These are phyloP conservation scores for Cavenderia fasciculata DNA, from an alignment of 78 protist genomes.

Conservation along the genomic window DNA sequence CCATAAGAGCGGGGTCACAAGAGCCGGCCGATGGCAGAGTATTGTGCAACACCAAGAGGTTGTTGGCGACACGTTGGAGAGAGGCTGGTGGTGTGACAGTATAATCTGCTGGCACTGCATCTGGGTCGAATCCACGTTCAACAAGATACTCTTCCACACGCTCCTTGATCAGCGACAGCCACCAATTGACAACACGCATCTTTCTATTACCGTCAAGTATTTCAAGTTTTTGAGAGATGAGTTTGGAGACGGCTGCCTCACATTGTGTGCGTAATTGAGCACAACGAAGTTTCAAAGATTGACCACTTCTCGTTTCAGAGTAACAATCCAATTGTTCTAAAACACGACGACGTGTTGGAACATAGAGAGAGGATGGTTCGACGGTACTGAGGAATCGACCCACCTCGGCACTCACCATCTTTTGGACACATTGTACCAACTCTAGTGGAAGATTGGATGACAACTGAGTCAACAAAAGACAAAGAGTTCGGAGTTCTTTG, in stretches of 20 bases:
- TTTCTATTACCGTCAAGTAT: constrained; percentile 41
- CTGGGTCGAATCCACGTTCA: background rate
- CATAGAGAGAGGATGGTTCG: background rate
- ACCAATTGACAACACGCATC: constrained; percentile 34
- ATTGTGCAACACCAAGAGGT: constrained; percentile 38
- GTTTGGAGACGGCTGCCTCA: constrained; percentile 18
- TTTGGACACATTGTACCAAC: background rate
- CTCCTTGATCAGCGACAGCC: constrained; percentile 44
- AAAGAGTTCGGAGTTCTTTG: constrained; percentile 3
- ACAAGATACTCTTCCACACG: constrained; percentile 23
- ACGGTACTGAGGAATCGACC: constrained; percentile 17
- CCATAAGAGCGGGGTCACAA: background rate
- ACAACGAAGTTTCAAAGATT: background rate
- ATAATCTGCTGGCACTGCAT: constrained; percentile 44
- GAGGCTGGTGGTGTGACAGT: constrained; percentile 26
- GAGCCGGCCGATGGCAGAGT: constrained; percentile 10
- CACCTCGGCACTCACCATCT: constrained; percentile 28
- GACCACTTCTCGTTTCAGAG: background rate
- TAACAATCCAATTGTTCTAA: constrained; percentile 28
- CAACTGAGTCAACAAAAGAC: constrained; percentile 3
- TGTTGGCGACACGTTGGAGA: constrained; percentile 22
- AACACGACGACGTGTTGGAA: constrained; percentile 5
- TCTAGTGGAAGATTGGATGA: background rate
- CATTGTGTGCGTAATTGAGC: background rate
- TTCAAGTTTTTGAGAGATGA: constrained; percentile 26